These are phyloP conservation scores for Rhizoclosmatium globosum DNA, from an alignment of 192 early-diverging fungal genomes.

Conservation along the genomic window DNA sequence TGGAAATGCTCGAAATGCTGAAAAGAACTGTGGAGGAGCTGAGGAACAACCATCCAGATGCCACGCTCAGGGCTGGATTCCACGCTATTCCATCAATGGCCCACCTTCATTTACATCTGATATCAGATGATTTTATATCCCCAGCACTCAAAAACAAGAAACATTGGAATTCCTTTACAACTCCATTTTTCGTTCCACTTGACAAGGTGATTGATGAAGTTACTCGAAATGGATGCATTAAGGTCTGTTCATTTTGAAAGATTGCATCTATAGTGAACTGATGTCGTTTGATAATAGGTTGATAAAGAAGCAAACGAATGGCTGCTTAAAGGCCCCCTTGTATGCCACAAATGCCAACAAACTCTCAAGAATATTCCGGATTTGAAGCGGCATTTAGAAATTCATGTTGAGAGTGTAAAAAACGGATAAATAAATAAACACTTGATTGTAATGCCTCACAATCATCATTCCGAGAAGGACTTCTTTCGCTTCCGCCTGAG, in stretches of 20 bases:
- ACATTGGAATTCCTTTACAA: slow-evolving; percentile 75
- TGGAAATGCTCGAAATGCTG: slow-evolving; percentile 44
- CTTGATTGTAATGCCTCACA: too few relatives aligned
- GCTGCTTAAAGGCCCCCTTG: slow-evolving; percentile 53
- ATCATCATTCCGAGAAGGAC: too few relatives aligned
- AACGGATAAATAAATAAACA: too few relatives aligned
- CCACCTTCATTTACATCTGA: slow-evolving; percentile 72
- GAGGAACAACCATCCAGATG: slow-evolving; percentile 34
- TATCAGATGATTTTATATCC: slow-evolving; percentile 67
- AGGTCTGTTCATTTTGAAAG: slow-evolving; percentile 31
- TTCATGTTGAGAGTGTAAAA: not conserved
- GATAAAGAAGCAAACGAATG: slow-evolving; percentile 28
- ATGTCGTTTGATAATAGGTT: too few relatives aligned
- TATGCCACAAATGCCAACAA: slow-evolving; percentile 60
- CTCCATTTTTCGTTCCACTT: slow-evolving; percentile 60
- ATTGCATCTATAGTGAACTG: not conserved
- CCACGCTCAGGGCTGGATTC: slow-evolving; percentile 64
- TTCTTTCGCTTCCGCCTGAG: too few relatives aligned
- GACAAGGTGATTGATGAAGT: slow-evolving; percentile 51
- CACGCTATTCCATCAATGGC: slow-evolving; percentile 67
- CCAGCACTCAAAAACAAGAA: slow-evolving; percentile 60
- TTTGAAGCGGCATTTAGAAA: slow-evolving; percentile 56
- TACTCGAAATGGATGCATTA: slow-evolving; percentile 42
- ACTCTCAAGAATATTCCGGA: slow-evolving; percentile 50
- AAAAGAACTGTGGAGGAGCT: slow-evolving; percentile 30